These are phyloP conservation scores for Paramecium sonneborni DNA, from an alignment of 73 alveolate genomes.

Conservation along the genomic window DNA sequence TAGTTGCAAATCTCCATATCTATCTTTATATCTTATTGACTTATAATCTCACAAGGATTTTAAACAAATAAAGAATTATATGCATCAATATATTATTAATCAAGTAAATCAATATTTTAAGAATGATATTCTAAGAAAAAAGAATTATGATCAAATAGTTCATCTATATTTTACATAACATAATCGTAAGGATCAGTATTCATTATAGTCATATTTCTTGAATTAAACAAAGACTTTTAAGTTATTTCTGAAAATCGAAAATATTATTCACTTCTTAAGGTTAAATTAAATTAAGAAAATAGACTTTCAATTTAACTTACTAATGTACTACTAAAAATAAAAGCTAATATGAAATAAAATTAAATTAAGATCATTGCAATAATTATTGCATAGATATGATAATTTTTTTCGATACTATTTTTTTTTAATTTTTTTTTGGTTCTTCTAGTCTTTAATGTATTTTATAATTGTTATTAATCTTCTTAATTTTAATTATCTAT, in stretches of 20 bases:
- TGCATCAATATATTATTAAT: background rate
- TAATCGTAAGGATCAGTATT: background rate
- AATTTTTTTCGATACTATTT: background rate
- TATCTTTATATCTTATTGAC: background rate
- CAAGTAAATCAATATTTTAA: background rate
- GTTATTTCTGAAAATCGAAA: background rate
- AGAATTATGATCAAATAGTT: background rate
- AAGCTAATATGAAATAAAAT: background rate
- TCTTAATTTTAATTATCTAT: background rate
- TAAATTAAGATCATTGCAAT: background rate
- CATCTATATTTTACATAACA: background rate
- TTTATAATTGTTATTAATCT: background rate
- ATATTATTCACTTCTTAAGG: background rate
- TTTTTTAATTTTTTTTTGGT: conserved; percentile 15
- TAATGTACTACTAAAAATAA: background rate
- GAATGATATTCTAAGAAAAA: background rate
- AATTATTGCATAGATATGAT: background rate
- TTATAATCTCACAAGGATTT: conserved; percentile 10
- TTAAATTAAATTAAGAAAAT: background rate
- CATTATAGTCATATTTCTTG: background rate
- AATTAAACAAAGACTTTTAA: background rate
- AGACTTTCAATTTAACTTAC: background rate
- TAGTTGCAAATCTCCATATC: background rate
- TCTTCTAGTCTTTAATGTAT: background rate
- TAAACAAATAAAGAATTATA: background rate